phyloP scores from a whole-genome alignment of 345 rosid genomes.

The Pugionium dolabratum region DNA sequence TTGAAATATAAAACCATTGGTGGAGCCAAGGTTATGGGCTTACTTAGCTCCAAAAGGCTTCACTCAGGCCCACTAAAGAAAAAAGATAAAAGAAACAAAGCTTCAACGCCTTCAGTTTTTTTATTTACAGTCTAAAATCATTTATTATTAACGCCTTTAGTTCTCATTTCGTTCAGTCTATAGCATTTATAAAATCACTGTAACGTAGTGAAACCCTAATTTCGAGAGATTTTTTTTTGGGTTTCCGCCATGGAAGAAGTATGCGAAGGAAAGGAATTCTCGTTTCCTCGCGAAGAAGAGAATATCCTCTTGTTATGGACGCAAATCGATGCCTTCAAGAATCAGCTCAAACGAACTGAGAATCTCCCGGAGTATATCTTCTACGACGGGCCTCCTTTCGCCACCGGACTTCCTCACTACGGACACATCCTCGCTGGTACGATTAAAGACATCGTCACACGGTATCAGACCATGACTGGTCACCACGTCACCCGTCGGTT shows the following conservation, averaged over 20 bases:
- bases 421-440: conserved; percentile 98
- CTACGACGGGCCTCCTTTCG: conserved; percentile 98
- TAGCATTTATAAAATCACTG: not conserved
- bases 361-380: conserved; percentile 74
- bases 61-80: no score
- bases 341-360: conserved; percentile 64
- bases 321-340: conserved; percentile 74
- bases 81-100: no score
- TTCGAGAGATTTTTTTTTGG: not conserved
- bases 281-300: conserved; percentile 81
- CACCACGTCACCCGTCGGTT: conserved; percentile 93
- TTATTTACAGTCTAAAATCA: no score
- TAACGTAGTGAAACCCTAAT: conserved; percentile 30
- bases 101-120: no score
- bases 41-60: no score
- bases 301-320: conserved; percentile 60
- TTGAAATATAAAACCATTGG: no score
- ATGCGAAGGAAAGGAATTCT: conserved; percentile 83
- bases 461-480: conserved; percentile 86
- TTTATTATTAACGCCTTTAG: no score
- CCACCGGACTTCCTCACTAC: conserved; percentile 95
- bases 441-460: conserved; percentile 88
- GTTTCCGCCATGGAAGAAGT: conserved; percentile 75
- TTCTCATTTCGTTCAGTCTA: no score
- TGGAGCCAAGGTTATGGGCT: no score